Percentiles rank a stretch among this genome's conserved stretches.
Conservation (phyloP, 192 early-diverging fungal species). For the Coemansia biformis region DNA sequence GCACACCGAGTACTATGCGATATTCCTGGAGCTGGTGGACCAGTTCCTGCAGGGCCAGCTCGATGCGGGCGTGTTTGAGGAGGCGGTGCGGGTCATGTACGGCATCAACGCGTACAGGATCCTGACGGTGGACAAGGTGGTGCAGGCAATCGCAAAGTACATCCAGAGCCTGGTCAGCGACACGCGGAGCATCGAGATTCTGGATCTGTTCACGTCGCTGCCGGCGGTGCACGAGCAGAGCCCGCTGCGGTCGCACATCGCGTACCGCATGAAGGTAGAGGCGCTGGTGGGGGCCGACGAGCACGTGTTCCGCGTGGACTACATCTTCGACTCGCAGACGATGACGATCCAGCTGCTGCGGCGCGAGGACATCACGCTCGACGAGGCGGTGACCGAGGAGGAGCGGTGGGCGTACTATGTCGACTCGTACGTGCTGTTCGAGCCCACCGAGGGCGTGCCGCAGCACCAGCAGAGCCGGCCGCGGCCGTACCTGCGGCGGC, state of each 20-base stretch:
- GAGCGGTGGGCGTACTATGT: conserved; percentile 96
- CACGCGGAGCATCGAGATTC: conserved; percentile 55
- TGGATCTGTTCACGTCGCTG: conserved; percentile 60
- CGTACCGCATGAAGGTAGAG: conserved; percentile 68
- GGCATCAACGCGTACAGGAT: conserved; percentile 83
- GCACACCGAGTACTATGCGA: conserved; percentile 68
- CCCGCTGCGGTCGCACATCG: conserved; percentile 60
- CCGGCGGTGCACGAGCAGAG: conserved; percentile 48
- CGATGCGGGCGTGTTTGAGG: conserved; percentile 80
- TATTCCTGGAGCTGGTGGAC: conserved; percentile 68
- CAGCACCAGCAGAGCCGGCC: conserved; percentile 48
- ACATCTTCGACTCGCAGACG: conserved; percentile 51
- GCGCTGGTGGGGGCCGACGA: conserved; percentile 71
- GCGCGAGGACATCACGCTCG: conserved; percentile 82
- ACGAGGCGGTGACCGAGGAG: conserved; percentile 75
- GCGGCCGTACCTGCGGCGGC: conserved; percentile 66
- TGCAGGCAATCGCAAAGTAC: conserved; percentile 76
- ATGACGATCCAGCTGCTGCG: conserved; percentile 85
- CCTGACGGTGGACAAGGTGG: conserved; percentile 86
- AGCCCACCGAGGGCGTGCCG: conserved; percentile 72
- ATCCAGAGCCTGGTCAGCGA: conserved; percentile 66
- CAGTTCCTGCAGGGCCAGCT: conserved; percentile 77
- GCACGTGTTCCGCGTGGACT: conserved; percentile 75
- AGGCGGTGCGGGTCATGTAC: conserved; percentile 78
- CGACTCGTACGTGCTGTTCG: conserved; percentile 86